Conservation (phyloP, 352 stramenopile genomes). For the Peronospora belbahrii region DNA sequence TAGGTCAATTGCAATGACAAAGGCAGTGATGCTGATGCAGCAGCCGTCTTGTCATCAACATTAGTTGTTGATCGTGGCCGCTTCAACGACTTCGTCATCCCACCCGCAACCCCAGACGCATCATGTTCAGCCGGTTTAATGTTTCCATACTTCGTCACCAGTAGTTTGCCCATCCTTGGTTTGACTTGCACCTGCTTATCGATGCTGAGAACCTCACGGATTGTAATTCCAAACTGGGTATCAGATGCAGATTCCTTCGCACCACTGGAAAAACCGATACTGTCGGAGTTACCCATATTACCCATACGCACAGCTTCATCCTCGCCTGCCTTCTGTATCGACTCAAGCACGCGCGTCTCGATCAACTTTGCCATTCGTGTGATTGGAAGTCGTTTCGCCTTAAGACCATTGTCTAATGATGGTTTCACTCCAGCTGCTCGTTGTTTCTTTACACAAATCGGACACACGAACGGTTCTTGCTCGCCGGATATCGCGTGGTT, state of each 20-base stretch:
- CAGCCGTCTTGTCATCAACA: slow-evolving; percentile 16
- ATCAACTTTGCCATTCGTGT: slow-evolving; percentile 83
- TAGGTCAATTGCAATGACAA: slow-evolving; percentile 72
- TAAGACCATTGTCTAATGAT: slow-evolving; percentile 73
- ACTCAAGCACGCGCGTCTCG: slow-evolving; percentile 65
- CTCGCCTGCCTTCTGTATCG: slow-evolving; percentile 65
- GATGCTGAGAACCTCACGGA: slow-evolving; percentile 78
- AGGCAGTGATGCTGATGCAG: slow-evolving; percentile 8
- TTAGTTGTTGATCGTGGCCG: slow-evolving; percentile 33
- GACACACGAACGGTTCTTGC: slow-evolving; percentile 82
- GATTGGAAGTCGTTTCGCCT: slow-evolving; percentile 68
- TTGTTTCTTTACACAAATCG: slow-evolving; percentile 83
- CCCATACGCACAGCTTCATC: slow-evolving; percentile 77
- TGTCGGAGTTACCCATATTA: slow-evolving; percentile 75
- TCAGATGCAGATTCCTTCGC: slow-evolving; percentile 64
- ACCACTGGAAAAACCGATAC: slow-evolving; percentile 64
- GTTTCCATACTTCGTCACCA: slow-evolving; percentile 58
- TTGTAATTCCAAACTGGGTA: slow-evolving; percentile 76
- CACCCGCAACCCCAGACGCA: slow-evolving; percentile 7
- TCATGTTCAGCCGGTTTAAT: slow-evolving; percentile 33
- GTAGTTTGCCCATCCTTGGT: slow-evolving; percentile 69
- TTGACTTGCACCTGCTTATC: slow-evolving; percentile 87
- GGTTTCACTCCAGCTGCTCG: slow-evolving; percentile 61
- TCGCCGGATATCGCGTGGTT: slow-evolving; percentile 92
- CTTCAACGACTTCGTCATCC: slow-evolving; percentile 60